These are phyloP conservation scores for Linnemannia exigua DNA, from an alignment of 192 early-diverging fungal species.

Conservation along the genomic window DNA sequence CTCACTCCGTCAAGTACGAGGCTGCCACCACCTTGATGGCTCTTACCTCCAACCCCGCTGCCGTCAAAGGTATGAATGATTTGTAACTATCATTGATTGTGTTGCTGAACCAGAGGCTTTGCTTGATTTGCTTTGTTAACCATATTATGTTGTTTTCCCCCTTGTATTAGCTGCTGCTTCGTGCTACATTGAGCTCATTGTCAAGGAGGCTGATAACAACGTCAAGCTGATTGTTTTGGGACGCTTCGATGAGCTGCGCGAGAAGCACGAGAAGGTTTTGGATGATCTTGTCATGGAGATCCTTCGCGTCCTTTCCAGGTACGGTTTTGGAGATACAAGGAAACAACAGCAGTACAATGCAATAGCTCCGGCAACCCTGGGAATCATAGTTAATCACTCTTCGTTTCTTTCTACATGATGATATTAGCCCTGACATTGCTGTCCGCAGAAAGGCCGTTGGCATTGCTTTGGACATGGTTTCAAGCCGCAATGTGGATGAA, in stretches of 20 bases:
- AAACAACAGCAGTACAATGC: too few species aligned
- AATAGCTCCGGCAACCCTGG: not conserved
- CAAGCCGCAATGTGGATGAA: slow-evolving; percentile 92
- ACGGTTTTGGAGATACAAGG: not conserved
- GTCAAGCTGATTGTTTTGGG: slow-evolving; percentile 97
- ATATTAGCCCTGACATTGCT: slow-evolving; percentile 89
- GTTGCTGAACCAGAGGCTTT: not conserved
- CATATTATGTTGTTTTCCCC: not conserved
- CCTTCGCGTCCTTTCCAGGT: slow-evolving; percentile 88
- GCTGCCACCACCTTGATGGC: slow-evolving; percentile 94
- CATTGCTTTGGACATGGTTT: slow-evolving; percentile 94
- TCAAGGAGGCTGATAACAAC: slow-evolving; percentile 98
- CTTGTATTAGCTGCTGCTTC: slow-evolving; percentile 85
- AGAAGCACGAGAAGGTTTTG: slow-evolving; percentile 89
- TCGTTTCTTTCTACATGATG: not conserved
- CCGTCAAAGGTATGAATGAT: slow-evolving; percentile 80
- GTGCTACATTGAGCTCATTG: slow-evolving; percentile 92
- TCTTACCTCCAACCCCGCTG: slow-evolving; percentile 88
- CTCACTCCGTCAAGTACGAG: slow-evolving; percentile 97
- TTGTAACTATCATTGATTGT: not conserved
- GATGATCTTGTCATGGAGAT: slow-evolving; percentile 98
- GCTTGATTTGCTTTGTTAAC: not conserved
- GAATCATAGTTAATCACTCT: not conserved
- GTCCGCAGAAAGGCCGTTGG: slow-evolving; percentile 90
- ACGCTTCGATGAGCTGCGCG: slow-evolving; percentile 88